Base-by-base conservation (phyloP, 306 rosid species). In the Ceratonia siliqua region DNA sequence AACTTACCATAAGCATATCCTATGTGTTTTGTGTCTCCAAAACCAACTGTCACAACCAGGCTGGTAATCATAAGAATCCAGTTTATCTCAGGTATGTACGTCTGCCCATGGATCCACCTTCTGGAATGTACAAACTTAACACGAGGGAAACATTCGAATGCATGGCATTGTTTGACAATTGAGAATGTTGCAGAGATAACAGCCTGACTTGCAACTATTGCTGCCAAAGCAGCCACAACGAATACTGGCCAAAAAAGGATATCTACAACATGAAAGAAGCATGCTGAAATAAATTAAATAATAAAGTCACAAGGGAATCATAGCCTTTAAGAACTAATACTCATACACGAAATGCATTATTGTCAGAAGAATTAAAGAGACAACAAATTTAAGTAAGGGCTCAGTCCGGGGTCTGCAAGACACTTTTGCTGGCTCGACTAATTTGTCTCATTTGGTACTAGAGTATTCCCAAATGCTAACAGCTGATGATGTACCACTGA, bases 131-230 rank as follows among this genome's bases (percentile, higher is more conserved):
- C 91, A 76, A 89, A 83, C 83, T 90, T 90, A 70, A 90, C 87
- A 14, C 96, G 94, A 56, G 98, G 98, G 83, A 92, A 92, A 82
- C 94, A 87, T 79, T 88, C 87, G 69, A 85, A 87, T 72, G 96
- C 88, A 73, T 90, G 87, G 68, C 94, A 92, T 70, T 90, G 89
- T 82, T 88, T 90, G 78, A 92, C 83, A 73, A 79, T 61, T 49
- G 92, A 84, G 82, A 90, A 87, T 77, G 94, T 82, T 49, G 90
- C 65, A 43, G 94, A 86, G 77, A 90, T 85, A 74, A 90, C 94
- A 55, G 83, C 88, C 79, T 90, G 98, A 82, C 94, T 87, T 65
- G 94, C 84, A 79, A 87, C 92, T 36, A 85, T 78, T 68, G 85
- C 89, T 20, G 92, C 85, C 82, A 90, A 80, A 73, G 83, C 81